Evolutionary conservation across 2,329 filamentous ascomycete genomes (phyloP), one percentile per base, ranked within the genome.

Genomic region (Aspergillus sp.): DNA sequence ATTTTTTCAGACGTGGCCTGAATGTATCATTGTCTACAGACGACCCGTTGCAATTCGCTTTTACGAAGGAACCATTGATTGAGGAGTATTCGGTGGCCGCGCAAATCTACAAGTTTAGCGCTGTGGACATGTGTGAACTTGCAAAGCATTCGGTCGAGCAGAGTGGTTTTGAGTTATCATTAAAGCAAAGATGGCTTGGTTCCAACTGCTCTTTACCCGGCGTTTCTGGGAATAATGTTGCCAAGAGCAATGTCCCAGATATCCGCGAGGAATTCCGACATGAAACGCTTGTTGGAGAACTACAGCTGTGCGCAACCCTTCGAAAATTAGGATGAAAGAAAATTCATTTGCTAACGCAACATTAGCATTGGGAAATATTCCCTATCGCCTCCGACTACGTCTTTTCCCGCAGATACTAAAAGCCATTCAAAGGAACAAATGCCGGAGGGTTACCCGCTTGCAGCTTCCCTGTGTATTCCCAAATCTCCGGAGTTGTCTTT

Each of bases 31-130:
- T 99, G 5, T 98, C 94, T 1, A 98, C 95, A 0, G 95, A 99
- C 71, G 95, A 99, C 73, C 95, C 95, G 22, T 83, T 99, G 51
- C 95, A 99, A 72, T 99, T 99, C 73, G 95, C 95, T 2, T 99
- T 97, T 73, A 99, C 95, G 6, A 99, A 98, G 71, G 95, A 99
- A 75, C 95, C 95, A 1, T 79, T 99, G 58, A 99, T 99, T 66
- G 95, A 99, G 75, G 95, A 99, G 73, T 99, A 99, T 71, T 93
- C 94, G 0, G 95, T 99, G 9, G 95, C 95, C 3, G 95, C 95
- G 4, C 95, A 99, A 77, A 99, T 99, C 60, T 99, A 98, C 80
- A 98, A 98, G 78, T 86, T 99, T 45, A 96, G 89, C 70, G 90
- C 94, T 0, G 93, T 98, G 4, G 95, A 99, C 71, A 99, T 99